Evolutionary conservation across 129 eudicot genomes (phyloP).

Genomic region (Centrapalus pauciflorus): DNA sequence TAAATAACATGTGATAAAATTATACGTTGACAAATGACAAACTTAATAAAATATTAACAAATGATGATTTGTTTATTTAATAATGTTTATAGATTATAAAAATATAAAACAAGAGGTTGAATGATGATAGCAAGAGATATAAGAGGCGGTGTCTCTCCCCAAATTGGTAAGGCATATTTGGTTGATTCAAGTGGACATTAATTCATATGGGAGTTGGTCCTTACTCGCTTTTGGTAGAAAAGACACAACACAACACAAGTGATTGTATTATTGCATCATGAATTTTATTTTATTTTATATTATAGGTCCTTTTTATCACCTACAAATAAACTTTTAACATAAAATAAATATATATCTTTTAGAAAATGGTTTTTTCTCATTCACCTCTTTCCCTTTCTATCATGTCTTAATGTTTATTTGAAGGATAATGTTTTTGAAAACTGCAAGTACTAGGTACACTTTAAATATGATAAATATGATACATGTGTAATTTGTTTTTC

Average conservation of each 20-base stretch:
- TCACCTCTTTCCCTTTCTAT: background rate
- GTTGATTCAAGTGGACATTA: slow-evolving; percentile 11
- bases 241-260: background rate
- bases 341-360: background rate
- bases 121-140: too few species aligned
- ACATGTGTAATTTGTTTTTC: background rate
- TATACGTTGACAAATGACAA: too few species aligned
- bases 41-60: too few species aligned
- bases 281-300: background rate
- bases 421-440: background rate
- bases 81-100: too few species aligned
- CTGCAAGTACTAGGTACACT: too few species aligned
- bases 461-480: too few species aligned
- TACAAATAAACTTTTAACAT: background rate
- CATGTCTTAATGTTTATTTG: background rate
- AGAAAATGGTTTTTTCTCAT: background rate
- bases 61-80: too few species aligned
- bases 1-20: too few species aligned
- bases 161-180: slow-evolving; percentile 22
- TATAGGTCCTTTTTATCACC: too few species aligned
- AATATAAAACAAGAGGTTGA: too few species aligned
- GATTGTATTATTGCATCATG: background rate
- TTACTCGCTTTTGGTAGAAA: background rate
- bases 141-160: slow-evolving; percentile 19
- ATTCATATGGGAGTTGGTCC: slow-evolving; percentile 5